Conservation (phyloP, 352 stramenopile genomes). For the Thalassiosira exigua region DNA sequence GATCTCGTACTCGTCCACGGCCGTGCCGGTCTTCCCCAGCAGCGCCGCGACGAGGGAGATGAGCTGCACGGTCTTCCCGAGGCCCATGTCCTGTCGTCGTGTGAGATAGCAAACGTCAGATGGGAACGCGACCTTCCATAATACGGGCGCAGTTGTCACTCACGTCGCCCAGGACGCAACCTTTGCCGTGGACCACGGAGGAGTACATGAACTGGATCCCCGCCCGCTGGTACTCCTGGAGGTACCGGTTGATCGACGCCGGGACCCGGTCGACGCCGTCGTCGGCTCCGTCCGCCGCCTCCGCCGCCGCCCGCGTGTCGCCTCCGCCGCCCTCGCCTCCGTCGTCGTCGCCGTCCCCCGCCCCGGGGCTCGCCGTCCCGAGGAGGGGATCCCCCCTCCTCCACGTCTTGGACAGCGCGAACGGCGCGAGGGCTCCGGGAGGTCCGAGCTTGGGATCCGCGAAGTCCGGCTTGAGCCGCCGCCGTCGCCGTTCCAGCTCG, state of each 20-base stretch:
- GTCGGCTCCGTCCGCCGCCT: background rate
- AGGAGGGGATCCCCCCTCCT: slow-evolving; percentile 11
- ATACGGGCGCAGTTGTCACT: too few species aligned
- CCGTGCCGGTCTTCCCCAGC: slow-evolving; percentile 76
- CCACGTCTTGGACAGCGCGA: slow-evolving; percentile 53
- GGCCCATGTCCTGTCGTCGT: slow-evolving; percentile 52
- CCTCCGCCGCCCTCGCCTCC: background rate
- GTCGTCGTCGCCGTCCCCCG: background rate
- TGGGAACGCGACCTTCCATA: too few species aligned
- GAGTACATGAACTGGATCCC: slow-evolving; percentile 85
- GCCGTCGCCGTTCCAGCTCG: slow-evolving; percentile 31
- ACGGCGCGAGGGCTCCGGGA: slow-evolving; percentile 65
- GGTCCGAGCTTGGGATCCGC: slow-evolving; percentile 69
- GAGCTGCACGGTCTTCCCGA: slow-evolving; percentile 78
- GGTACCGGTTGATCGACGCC: slow-evolving; percentile 83
- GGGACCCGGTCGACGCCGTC: slow-evolving; percentile 63
- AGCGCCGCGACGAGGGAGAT: slow-evolving; percentile 80
- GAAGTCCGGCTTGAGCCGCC: slow-evolving; percentile 69
- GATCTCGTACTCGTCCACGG: slow-evolving; percentile 58
- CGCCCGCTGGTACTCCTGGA: slow-evolving; percentile 79
- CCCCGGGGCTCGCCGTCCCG: background rate
- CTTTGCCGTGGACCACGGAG: slow-evolving; percentile 61
- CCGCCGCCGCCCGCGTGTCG: background rate
- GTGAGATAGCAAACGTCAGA: too few species aligned
- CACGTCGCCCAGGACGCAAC: slow-evolving; percentile 82